Base-by-base conservation (phyloP, 2,329 filamentous ascomycete species). In the Cyclaneusma minus region DNA sequence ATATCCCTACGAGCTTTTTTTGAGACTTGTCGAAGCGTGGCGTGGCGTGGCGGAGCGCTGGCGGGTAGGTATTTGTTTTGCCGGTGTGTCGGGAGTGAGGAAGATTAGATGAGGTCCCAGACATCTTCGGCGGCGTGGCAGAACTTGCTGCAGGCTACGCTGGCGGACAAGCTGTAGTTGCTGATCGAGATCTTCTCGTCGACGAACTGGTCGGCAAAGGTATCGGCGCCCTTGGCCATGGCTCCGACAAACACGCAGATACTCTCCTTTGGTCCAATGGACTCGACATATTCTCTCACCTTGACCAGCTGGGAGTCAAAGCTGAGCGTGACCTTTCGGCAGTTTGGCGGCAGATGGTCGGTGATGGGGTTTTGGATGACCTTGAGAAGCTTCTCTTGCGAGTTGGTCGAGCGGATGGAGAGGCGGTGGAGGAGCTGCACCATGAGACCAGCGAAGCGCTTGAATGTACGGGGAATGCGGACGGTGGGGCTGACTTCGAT, bases 111-210 rank as follows among this genome's bases (percentile, higher is more conserved):
- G 41, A 98, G 80, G 48, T 82, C 74, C 89, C 89, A 98, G 18
- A 78, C 77, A 52, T 98, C 89, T 56, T 98, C 89, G 22, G 85
- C 87, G 21, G 87, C 89, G 55, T 98, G 89, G 56, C 89, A 95
- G 63, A 98, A 95, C 55, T 95, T 98, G 70, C 87, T 94, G 66
- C 89, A 98, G 22, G 89, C 87, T 35, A 98, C 89, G 60, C 87
- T 95, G 34, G 89, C 89, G 47, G 83, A 93, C 36, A 98, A 65
- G 47, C 85, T 93, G 65, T 81, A 98, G 55, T 94, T 93, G 64
- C 87, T 95, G 58, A 98, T 95, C 43, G 80, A 83, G 48, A 98
- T 95, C 46, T 91, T 82, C 57, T 98, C 89, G 48, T 95, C 87
- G 45, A 95, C 91, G 55, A 80, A 83, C 21, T 70, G 68, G 49